A percentile compares a stretch with the other conserved stretches of the same genome.
phyloP scores from a whole-genome alignment of 2,329 filamentous ascomycete genomes.

The Penicillium sp. region DNA sequence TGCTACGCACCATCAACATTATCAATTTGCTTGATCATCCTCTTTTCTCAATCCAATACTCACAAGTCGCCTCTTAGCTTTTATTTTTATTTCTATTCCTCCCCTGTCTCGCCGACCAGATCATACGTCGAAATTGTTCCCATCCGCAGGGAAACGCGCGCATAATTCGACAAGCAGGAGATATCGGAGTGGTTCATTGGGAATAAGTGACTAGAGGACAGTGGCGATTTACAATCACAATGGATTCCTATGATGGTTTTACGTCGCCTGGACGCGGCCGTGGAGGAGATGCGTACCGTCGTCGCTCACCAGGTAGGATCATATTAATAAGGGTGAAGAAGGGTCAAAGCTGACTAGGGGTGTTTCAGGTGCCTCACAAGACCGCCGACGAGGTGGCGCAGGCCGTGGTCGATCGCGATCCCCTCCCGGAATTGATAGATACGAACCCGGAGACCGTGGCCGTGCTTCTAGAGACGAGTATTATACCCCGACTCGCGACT shows the following conservation, averaged over 20 bases:
- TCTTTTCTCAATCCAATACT: constrained; percentile 1
- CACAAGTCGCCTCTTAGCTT: neutral
- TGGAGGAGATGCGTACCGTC: constrained; percentile 42
- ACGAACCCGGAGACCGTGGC: constrained; percentile 53
- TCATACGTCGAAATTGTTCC: neutral
- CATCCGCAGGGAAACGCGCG: neutral
- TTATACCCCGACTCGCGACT: constrained; percentile 42
- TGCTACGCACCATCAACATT: neutral
- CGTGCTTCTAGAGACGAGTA: constrained; percentile 56
- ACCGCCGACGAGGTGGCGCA: constrained; percentile 36
- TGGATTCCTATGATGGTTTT: constrained; percentile 48
- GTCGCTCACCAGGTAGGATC: constrained; percentile 45
- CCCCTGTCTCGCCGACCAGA: neutral
- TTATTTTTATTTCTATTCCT: neutral
- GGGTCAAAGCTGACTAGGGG: neutral
- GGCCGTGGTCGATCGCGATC: constrained; percentile 56
- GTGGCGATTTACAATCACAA: constrained; percentile 17
- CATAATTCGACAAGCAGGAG: neutral
- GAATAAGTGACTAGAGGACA: neutral
- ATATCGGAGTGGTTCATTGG: neutral
- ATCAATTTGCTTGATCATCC: neutral
- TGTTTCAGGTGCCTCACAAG: constrained; percentile 29
- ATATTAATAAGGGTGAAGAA: neutral
- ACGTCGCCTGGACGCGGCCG: constrained; percentile 42
- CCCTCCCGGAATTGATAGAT: constrained; percentile 59